Percentiles rank a stretch among this genome's conserved stretches.
Evolutionary conservation across 306 rosid species (phyloP).

Genomic region (Acacia confusa): DNA sequence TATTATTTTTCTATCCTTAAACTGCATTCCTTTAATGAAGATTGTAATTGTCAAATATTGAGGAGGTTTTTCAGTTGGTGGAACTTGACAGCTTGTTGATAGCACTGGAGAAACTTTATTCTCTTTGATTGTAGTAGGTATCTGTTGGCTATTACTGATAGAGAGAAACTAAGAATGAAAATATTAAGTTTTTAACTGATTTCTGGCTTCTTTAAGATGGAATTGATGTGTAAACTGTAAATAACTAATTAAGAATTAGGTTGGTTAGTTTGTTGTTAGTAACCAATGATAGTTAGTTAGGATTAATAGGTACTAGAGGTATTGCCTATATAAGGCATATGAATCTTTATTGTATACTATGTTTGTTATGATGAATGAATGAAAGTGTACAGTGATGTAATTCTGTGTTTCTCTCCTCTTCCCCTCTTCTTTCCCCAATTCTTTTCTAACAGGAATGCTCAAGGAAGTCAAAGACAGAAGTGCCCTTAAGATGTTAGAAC

Average conservation of each 20-base stretch:
- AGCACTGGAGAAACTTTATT: constrained; percentile 2
- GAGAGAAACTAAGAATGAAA: neutral
- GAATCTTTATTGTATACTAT: too few species aligned
- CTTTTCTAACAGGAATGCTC: too few species aligned
- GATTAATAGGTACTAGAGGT: too few species aligned
- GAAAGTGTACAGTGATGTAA: too few species aligned
- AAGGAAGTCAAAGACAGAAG: neutral
- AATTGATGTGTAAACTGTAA: too few species aligned
- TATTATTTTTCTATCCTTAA: neutral
- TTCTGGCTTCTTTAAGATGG: constrained; percentile 17
- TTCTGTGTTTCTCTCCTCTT: too few species aligned
- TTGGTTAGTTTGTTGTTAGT: too few species aligned
- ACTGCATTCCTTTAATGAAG: neutral
- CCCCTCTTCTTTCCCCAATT: too few species aligned
- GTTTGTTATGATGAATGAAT: too few species aligned
- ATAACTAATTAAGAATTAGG: too few species aligned
- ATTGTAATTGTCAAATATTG: constrained; percentile 11
- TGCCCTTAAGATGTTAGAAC: neutral
- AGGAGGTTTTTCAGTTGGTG: constrained; percentile 20
- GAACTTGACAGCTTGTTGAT: constrained; percentile 15
- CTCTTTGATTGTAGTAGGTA: neutral
- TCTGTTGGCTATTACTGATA: constrained; percentile 4
- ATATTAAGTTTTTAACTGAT: neutral
- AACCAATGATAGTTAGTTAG: too few species aligned
- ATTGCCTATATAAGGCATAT: too few species aligned